These are phyloP conservation scores for Tephrocybe sp. DNA, from an alignment of 768 basidiomycete genomes.

Conservation along the genomic window DNA sequence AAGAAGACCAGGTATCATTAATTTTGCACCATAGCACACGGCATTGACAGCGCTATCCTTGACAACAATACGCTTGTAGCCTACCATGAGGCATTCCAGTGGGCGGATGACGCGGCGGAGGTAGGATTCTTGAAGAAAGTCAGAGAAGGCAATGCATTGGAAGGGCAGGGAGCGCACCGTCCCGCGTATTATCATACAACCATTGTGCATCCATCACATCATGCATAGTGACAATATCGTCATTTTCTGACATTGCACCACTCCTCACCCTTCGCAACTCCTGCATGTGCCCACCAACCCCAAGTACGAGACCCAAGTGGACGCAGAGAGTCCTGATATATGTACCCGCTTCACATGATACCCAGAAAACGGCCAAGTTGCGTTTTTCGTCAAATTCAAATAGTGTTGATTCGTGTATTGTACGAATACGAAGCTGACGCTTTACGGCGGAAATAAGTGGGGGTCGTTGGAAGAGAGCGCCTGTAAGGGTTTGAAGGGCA, in stretches of 20 bases:
- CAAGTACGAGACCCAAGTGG: conserved; percentile 89
- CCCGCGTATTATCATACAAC: conserved; percentile 95
- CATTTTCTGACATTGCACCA: conserved; percentile 96
- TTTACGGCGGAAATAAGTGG: conserved; percentile 99
- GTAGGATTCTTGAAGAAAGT: conserved; percentile 72
- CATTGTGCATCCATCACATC: conserved; percentile 99
- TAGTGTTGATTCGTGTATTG: conserved; percentile 93
- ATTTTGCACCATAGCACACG: conserved; percentile 98
- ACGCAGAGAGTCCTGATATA: conserved; percentile 96
- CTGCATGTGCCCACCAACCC: conserved; percentile 99
- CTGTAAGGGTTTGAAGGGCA: conserved; percentile 93
- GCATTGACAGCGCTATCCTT: conserved; percentile 99
- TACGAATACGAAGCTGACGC: conserved; percentile 94
- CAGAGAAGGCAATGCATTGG: neutral
- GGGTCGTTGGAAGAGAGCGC: conserved; percentile 97
- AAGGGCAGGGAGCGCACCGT: conserved; percentile 54
- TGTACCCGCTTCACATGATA: conserved; percentile 97
- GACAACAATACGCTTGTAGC: conserved; percentile 98
- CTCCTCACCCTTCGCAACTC: conserved; percentile 92
- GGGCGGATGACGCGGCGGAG: conserved; percentile 93
- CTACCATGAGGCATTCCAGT: conserved; percentile 88
- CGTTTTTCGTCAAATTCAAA: conserved; percentile 97
- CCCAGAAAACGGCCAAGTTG: conserved; percentile 97
- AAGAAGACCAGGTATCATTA: conserved; percentile 98
- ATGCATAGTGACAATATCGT: conserved; percentile 99